These are phyloP conservation scores for Hirschfeldia incana DNA, from an alignment of 345 rosid genomes.

Conservation along the genomic window DNA sequence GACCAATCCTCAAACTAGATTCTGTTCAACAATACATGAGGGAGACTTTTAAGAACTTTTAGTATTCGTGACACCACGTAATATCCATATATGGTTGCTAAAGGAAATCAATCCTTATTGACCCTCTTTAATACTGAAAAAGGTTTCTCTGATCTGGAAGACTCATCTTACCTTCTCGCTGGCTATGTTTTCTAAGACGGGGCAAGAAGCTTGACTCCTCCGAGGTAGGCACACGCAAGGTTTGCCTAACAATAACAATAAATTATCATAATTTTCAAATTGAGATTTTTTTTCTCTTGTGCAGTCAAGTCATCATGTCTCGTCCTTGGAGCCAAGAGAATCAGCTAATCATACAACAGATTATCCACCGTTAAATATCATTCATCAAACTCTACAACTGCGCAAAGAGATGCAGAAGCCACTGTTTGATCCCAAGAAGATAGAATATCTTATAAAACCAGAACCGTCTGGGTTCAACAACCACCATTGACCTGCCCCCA, in stretches of 20 bases:
- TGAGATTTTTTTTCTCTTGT: neutral
- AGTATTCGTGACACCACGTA: neutral
- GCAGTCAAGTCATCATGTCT: slow-evolving; percentile 43
- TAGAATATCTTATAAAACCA: slow-evolving; percentile 45
- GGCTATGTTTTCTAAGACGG: slow-evolving; percentile 45
- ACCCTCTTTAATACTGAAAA: neutral
- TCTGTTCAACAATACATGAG: neutral
- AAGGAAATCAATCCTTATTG: neutral
- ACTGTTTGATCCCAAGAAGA: slow-evolving; percentile 46
- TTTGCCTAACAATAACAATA: neutral
- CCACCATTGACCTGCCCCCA: slow-evolving; percentile 32
- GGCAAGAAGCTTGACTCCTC: slow-evolving; percentile 43
- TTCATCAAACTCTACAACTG: slow-evolving; percentile 28
- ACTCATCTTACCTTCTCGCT: slow-evolving; percentile 15
- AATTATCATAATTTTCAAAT: neutral
- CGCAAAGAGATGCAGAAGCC: no score
- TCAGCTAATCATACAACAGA: slow-evolving; percentile 34
- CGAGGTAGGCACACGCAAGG: slow-evolving; percentile 35
- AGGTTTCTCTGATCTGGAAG: slow-evolving; percentile 25
- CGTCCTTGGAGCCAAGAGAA: slow-evolving; percentile 34
- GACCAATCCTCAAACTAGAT: slow-evolving; percentile 5
- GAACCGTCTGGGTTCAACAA: slow-evolving; percentile 24
- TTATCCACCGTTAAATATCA: slow-evolving; percentile 29
- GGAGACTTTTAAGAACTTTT: neutral
- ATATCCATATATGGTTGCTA: neutral